phyloP scores from a whole-genome alignment of 176 grass and related monocot genomes.

The Aegilops umbellulata region DNA sequence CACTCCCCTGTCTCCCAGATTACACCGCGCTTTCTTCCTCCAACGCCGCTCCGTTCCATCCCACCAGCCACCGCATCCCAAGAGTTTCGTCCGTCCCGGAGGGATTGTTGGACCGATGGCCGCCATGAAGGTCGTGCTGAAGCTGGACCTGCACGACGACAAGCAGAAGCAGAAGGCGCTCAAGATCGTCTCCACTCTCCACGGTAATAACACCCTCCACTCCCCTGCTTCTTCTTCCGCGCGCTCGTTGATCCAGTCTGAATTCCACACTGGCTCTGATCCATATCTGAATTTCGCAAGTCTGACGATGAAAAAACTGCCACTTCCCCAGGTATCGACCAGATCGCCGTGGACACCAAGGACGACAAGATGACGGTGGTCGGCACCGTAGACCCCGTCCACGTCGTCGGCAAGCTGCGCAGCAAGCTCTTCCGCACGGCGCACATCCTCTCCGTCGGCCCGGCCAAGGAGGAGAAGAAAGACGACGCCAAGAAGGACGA shows the following conservation, averaged over 20 bases:
- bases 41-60: too few species aligned
- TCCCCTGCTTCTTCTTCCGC: too few species aligned
- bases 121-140: not conserved
- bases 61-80: too few species aligned
- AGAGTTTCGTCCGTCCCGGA: too few species aligned
- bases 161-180: not conserved
- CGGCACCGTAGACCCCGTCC: slow-evolving; percentile 57
- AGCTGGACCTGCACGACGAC: not conserved
- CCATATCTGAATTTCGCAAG: not conserved
- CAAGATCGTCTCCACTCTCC: not conserved
- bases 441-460: slow-evolving; percentile 46
- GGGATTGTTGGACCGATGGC: not conserved
- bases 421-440: slow-evolving; percentile 25
- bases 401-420: slow-evolving; percentile 54
- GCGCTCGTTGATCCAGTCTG: not conserved
- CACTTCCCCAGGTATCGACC: slow-evolving; percentile 45
- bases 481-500: not conserved
- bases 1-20: not conserved
- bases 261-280: not conserved
- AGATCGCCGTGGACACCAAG: slow-evolving; percentile 62
- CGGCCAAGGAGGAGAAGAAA: slow-evolving; percentile 64
- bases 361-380: slow-evolving; percentile 62
- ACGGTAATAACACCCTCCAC: not conserved
- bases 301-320: not conserved
- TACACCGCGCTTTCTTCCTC: not conserved